Evolutionary conservation across 352 stramenopile species (phyloP).

Genomic region (Pythium rhizo-oryzae): DNA sequence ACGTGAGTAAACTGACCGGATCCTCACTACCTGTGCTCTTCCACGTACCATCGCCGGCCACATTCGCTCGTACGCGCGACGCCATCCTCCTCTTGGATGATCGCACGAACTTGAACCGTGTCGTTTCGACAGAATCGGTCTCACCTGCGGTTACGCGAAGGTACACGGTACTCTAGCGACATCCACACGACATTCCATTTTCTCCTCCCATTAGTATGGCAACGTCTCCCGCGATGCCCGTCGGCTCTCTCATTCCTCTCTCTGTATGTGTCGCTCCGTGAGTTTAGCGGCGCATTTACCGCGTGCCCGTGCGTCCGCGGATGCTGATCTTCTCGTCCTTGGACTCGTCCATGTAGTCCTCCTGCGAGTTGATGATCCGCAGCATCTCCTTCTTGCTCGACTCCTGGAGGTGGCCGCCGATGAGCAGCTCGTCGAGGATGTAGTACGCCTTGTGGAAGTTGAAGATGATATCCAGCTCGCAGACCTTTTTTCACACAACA

Average conservation of each 20-base stretch:
- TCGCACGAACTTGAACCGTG: not conserved
- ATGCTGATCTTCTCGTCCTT: slow-evolving; percentile 78
- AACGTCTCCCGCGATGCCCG: too few species aligned
- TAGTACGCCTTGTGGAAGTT: slow-evolving; percentile 99
- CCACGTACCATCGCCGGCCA: slow-evolving; percentile 14
- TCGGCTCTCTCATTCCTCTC: not conserved
- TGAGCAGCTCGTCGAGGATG: slow-evolving; percentile 99
- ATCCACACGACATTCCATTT: slow-evolving; percentile 30
- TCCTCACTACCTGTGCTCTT: not conserved
- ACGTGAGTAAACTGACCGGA: not conserved
- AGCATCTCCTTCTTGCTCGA: slow-evolving; percentile 93
- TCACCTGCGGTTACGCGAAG: slow-evolving; percentile 14
- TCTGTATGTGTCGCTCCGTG: not conserved
- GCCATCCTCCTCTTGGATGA: slow-evolving; percentile 8
- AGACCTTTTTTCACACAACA: slow-evolving; percentile 50
- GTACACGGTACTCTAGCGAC: slow-evolving; percentile 8
- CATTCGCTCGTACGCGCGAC: slow-evolving; percentile 2
- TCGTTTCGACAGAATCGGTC: slow-evolving; percentile 17
- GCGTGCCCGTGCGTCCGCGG: slow-evolving; percentile 60
- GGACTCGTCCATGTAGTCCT: slow-evolving; percentile 91
- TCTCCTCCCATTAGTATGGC: not conserved
- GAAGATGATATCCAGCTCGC: slow-evolving; percentile 99
- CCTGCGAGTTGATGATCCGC: slow-evolving; percentile 87
- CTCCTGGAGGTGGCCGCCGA: slow-evolving; percentile 98
- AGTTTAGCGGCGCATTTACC: slow-evolving; percentile 33